These are phyloP conservation scores for Sambucus nigra DNA, from an alignment of 129 eudicot genomes.

Conservation along the genomic window DNA sequence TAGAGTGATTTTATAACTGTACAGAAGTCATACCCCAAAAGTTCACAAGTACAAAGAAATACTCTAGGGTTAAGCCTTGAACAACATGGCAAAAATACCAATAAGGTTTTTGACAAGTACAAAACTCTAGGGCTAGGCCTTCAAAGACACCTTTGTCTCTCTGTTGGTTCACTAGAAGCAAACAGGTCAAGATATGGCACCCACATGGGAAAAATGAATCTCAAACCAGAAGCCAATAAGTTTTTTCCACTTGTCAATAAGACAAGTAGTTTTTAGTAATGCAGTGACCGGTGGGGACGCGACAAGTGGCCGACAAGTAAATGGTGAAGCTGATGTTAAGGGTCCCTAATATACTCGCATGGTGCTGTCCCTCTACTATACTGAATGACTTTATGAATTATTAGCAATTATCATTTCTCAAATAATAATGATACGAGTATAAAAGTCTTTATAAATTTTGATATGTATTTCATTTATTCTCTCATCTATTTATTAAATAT, in stretches of 20 bases:
- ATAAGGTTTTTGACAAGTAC: too few relatives aligned
- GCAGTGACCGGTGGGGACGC: conserved; percentile 2
- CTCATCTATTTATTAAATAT: too few relatives aligned
- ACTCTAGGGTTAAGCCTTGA: too few relatives aligned
- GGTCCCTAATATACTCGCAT: conserved; percentile 11
- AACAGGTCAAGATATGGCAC: neutral
- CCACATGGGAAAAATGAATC: neutral
- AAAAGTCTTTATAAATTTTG: too few relatives aligned
- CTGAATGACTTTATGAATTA: neutral
- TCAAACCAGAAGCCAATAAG: neutral
- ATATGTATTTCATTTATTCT: too few relatives aligned
- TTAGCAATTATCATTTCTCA: neutral
- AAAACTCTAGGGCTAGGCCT: too few relatives aligned
- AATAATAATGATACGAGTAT: too few relatives aligned
- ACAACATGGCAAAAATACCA: too few relatives aligned
- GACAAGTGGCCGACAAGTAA: conserved; percentile 37
- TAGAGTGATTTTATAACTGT: too few relatives aligned
- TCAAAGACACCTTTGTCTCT: neutral
- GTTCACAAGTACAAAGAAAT: too few relatives aligned
- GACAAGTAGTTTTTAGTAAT: neutral
- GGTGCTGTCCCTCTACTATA: neutral
- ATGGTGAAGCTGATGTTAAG: conserved; percentile 19
- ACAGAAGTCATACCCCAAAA: too few relatives aligned
- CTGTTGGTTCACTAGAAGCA: too few relatives aligned
- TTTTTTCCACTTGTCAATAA: neutral